Evolutionary conservation across 495 filamentous ascomycete species (phyloP), one percentile per base, ranked within the genome.

Genomic region (Penicillium bialowiezense): DNA sequence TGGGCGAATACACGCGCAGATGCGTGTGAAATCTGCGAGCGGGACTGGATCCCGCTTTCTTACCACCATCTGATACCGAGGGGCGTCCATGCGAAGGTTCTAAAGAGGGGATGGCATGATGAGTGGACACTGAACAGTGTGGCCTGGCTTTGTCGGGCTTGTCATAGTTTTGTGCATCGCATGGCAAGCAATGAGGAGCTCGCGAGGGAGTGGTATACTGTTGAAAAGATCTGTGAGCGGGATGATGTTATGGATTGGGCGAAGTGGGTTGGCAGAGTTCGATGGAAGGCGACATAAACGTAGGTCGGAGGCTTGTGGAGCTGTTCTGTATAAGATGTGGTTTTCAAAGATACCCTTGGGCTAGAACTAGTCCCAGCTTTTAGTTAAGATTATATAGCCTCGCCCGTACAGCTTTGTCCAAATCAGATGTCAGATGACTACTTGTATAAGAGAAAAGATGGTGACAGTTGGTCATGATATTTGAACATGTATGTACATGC

Each of bases 121-220:
- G 81, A 83, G 52, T 84, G 84, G 73, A 77, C 81, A 70, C 56
- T 92, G 67, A 81, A 88, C 63, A 89, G 80, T 62, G 89, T 95
- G 20, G 90, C 90, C 23, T 96, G 89, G 89, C 64, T 96, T 58
- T 95, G 90, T 72, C 77, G 90, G 17, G 88, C 90, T 13, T 96
- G 90, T 58, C 90, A 96, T 77, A 78, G 76, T 26, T 90, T 90
- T 62, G 89, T 95, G 64, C 90, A 96, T 77, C 67, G 80, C 28
- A 78, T 88, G 57, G 84, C 82, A 12, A 72, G 67, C 3, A 90
- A 92, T 62, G 90, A 96, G 77, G 89, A 89, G 59, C 67, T 96
- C 55, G 89, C 89, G 10, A 74, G 76, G 61, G 71, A 84, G 64
- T 91, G 71, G 65, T 90, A 79, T 69, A 91, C 81, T 4, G 80